Evolutionary conservation across 2,329 filamentous ascomycete genomes (phyloP).

Genomic region (Myriosclerotinia curreyana): DNA sequence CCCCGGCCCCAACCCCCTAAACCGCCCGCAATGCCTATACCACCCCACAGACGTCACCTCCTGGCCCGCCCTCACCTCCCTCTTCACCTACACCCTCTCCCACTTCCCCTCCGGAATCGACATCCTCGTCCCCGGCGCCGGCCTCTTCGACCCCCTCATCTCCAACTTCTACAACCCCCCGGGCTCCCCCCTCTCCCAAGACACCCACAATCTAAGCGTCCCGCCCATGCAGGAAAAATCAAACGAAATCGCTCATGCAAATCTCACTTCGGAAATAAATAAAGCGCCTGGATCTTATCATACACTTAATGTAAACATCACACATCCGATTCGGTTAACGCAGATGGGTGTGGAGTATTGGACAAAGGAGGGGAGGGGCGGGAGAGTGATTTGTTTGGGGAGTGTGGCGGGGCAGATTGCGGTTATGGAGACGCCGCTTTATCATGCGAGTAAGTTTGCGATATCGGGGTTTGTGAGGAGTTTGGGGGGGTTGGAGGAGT

Average conservation of each 20-base stretch:
- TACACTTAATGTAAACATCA: slow-evolving; percentile 49
- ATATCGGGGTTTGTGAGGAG: slow-evolving; percentile 20
- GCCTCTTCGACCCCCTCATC: slow-evolving; percentile 45
- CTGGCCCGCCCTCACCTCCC: slow-evolving; percentile 42
- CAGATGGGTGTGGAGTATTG: slow-evolving; percentile 49
- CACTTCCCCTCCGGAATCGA: slow-evolving; percentile 39
- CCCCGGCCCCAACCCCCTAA: neutral
- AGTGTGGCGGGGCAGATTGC: slow-evolving; percentile 46
- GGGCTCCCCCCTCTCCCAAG: slow-evolving; percentile 31
- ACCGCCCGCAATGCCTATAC: slow-evolving; percentile 9
- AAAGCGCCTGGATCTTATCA: slow-evolving; percentile 38
- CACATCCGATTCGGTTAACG: slow-evolving; percentile 50
- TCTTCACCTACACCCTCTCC: slow-evolving; percentile 39
- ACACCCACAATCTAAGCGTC: slow-evolving; percentile 36
- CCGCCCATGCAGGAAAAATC: slow-evolving; percentile 28
- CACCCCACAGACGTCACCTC: slow-evolving; percentile 44
- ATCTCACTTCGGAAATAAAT: neutral
- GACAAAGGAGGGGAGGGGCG: slow-evolving; percentile 26
- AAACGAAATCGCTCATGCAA: slow-evolving; percentile 18
- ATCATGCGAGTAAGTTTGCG: slow-evolving; percentile 20
- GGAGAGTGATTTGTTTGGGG: slow-evolving; percentile 43
- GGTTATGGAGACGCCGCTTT: slow-evolving; percentile 42
- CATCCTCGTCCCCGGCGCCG: slow-evolving; percentile 47
- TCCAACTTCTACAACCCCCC: slow-evolving; percentile 49
- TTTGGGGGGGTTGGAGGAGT: slow-evolving; percentile 31